Conservation (phyloP, 345 rosid genomes). For the Corymbia maculata region DNA sequence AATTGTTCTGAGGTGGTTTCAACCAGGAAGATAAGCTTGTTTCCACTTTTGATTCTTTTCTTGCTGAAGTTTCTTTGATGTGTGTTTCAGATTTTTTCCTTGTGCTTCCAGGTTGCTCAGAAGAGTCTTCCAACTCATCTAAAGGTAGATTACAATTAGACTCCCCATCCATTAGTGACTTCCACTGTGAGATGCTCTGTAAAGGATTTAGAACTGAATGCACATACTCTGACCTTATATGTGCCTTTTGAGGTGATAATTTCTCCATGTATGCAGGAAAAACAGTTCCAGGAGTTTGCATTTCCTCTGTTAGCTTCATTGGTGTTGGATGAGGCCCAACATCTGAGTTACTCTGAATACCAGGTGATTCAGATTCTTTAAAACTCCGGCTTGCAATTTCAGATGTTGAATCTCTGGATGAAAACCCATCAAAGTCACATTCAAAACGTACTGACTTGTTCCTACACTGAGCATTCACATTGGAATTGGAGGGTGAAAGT, state of each 20-base stretch:
- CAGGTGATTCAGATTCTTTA: conserved; percentile 17
- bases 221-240: conserved; percentile 74
- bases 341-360: conserved; percentile 14
- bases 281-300: conserved; percentile 98
- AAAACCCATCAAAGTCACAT: conserved; percentile 27
- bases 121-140: conserved; percentile 14
- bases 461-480: conserved; percentile 22
- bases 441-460: conserved; percentile 52
- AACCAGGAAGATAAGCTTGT: conserved; percentile 51
- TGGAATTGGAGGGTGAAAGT: conserved; percentile 13
- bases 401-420: conserved; percentile 24
- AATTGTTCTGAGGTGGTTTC: conserved; percentile 15
- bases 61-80: conserved; percentile 11
- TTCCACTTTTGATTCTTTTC: conserved; percentile 21
- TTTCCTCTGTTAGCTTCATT: conserved; percentile 66
- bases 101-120: conserved; percentile 25
- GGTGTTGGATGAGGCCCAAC: conserved; percentile 63
- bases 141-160: conserved; percentile 9
- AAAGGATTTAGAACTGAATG: conserved; percentile 41
- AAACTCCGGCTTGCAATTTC: conserved; percentile 21
- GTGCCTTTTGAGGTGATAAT: conserved; percentile 33
- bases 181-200: conserved; percentile 34
- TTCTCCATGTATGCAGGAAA: conserved; percentile 47
- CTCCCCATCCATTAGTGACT: conserved; percentile 20
- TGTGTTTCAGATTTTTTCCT: conserved; percentile 13